These are phyloP conservation scores for Melampsora larici-populina DNA, from an alignment of 1,284 basidiomycete species.

Conservation along the genomic window DNA sequence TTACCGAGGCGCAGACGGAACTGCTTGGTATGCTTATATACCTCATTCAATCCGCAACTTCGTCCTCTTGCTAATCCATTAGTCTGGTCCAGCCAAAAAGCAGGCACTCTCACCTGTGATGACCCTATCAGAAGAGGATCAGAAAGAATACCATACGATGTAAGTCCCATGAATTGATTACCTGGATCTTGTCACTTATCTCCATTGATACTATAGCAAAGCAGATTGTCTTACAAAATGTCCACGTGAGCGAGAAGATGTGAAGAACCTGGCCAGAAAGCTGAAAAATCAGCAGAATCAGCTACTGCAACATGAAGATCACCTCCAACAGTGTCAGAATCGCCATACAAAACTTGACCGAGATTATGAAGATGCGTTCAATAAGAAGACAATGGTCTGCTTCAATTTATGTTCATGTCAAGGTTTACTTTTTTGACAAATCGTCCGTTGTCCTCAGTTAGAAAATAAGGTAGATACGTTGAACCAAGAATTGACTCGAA, in stretches of 20 bases:
- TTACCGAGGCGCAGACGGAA: conserved; percentile 68
- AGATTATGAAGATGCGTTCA: conserved; percentile 30
- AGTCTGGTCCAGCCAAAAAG: conserved; percentile 64
- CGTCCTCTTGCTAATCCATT: too few relatives aligned
- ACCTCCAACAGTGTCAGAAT: conserved; percentile 32
- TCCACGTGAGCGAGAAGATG: conserved; percentile 78
- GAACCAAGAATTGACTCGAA: conserved; percentile 61
- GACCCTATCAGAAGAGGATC: conserved; percentile 75
- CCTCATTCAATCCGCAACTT: conserved; percentile 49
- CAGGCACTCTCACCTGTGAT: conserved; percentile 65
- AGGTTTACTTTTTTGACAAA: background rate
- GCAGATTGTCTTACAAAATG: conserved; percentile 71
- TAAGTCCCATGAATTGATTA: conserved; percentile 55
- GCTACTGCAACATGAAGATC: conserved; percentile 33
- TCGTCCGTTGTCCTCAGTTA: conserved; percentile 4
- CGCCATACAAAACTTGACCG: conserved; percentile 30
- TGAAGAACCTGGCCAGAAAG: conserved; percentile 70
- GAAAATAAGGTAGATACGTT: conserved; percentile 53
- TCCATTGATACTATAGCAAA: conserved; percentile 61
- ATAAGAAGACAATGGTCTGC: conserved; percentile 30
- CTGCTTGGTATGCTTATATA: conserved; percentile 58
- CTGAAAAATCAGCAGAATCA: conserved; percentile 16
- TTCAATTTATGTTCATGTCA: background rate
- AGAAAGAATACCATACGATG: conserved; percentile 83
- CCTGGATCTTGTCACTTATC: background rate